Percentiles rank a stretch among this genome's conserved stretches.
phyloP scores from a whole-genome alignment of 2,329 filamentous ascomycete genomes.

The Dichotomopilus funicola region DNA sequence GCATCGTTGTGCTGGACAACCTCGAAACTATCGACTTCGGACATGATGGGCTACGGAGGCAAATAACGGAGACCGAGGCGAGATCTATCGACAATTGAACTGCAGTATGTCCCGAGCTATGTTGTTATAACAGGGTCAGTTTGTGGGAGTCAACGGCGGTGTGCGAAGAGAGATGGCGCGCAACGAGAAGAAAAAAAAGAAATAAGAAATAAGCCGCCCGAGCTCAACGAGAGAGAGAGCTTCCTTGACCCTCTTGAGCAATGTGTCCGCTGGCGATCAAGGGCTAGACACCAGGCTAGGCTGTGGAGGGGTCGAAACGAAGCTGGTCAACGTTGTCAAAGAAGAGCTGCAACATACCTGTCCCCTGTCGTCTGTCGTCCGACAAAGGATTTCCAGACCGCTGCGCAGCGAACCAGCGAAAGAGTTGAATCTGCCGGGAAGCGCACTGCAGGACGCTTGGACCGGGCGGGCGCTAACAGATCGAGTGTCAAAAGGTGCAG shows the following conservation, averaged over 20 bases:
- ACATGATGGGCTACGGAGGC: conserved; percentile 25
- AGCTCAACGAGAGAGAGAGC: too few relatives aligned
- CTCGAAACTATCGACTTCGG: conserved; percentile 29
- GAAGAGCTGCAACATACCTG: conserved; percentile 7
- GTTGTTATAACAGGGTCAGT: too few relatives aligned
- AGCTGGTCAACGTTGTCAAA: neutral
- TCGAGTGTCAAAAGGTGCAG: neutral
- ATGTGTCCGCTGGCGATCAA: too few relatives aligned
- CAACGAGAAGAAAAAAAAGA: conserved; percentile 1
- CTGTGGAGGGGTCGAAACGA: too few relatives aligned
- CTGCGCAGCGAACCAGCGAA: neutral
- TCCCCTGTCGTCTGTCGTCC: conserved; percentile 3
- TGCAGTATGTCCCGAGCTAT: neutral
- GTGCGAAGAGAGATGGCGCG: neutral
- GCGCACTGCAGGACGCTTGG: conserved; percentile 8
- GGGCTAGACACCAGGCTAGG: too few relatives aligned
- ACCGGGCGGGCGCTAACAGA: conserved; percentile 1
- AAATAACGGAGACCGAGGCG: neutral
- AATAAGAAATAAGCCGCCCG: too few relatives aligned
- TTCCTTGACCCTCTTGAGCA: too few relatives aligned
- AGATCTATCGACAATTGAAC: neutral
- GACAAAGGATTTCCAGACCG: conserved; percentile 6
- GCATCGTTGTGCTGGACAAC: conserved; percentile 26
- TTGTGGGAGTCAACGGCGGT: neutral
- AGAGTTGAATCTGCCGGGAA: neutral